Evolutionary conservation across 2,329 filamentous ascomycete species (phyloP), one percentile per base, ranked within the genome.

Genomic region (Tolypocladium capitatum): DNA sequence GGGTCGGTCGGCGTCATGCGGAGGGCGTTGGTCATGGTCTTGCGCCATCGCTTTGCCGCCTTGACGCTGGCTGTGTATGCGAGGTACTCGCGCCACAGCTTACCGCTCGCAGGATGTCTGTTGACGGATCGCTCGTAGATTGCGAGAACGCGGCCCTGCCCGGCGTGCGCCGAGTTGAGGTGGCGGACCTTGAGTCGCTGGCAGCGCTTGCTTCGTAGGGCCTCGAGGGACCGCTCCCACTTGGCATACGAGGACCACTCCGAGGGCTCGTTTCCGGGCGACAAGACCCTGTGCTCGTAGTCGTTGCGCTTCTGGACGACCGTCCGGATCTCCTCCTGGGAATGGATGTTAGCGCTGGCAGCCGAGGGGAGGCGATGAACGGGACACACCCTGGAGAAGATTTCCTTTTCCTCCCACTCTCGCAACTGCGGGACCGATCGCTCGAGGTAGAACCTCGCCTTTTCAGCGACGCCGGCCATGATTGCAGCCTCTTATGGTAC

Each of bases 381-480:
- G 40, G 45, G 45, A 57, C 67, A 32, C 65, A 86, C 86, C 70
- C 84, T 82, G 51, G 76, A 80, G 69, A 98, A 98, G 56, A 98
- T 85, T 58, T 87, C 83, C 66, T 95, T 96, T 55, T 86, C 80
- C 67, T 94, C 86, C 65, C 88, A 94, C 59, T 95, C 89, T 53
- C 89, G 87, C 49, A 98, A 77, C 65, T 97, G 90, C 16, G 90
- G 88, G 40, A 96, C 86, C 2, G 86, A 84, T 56, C 91, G 84
- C 71, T 98, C 92, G 54, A 97, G 78, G 67, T 86, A 96, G 68
- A 91, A 97, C 49, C 91, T 86, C 48, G 91, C 92, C 68, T 96
- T 97, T 61, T 97, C 92, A 53, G 86, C 84, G 49, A 92, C 83
- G 38, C 81, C 84, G 1, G 89, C 79, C 88, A 95, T 94, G 50